Base-by-base conservation (phyloP, 1,284 basidiomycete genomes). In the Hymenochaete sp. region DNA sequence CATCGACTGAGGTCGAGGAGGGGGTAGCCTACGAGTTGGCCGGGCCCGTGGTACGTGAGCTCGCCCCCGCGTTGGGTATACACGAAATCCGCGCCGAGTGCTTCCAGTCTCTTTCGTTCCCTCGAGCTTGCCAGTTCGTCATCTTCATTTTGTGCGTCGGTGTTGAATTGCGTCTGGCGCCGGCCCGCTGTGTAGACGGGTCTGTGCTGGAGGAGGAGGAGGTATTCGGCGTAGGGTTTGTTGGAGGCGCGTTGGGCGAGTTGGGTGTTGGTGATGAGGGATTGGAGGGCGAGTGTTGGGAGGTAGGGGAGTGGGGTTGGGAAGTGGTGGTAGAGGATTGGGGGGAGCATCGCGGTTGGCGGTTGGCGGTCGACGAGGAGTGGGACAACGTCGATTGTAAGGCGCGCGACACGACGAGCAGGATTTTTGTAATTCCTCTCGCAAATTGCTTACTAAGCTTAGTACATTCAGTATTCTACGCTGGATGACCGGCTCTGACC, bases 31-130 rank as follows among this genome's bases (percentile, higher is more conserved):
- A 97, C 88, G 52, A 99, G 71, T 64, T 99, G 96, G 2, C 96
- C 96, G 0, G 95, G 95, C 0, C 96, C 96, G 62, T 99, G 96
- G 63, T 92, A 99, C 2, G 96, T 99, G 46, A 93, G 76, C 63
- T 97, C 83, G 1, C 95, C 95, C 8, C 95, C 95, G 49, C 96
- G 74, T 51, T 80, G 75, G 2, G 93, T 84, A 26, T 77, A 68
- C 31, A 86, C 74, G 59, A 95, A 95, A 58, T 95, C 90, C 0
- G 95, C 93, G 13, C 93, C 92, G 19, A 92, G 71, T 11, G 67
- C 66, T 7, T 70, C 75, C 22, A 96, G 69, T 39, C 87, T 77
- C 29, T 63, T 59, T 28, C 80, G 76, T 57, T 95, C 90, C n/a
- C n/a, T n/a, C n/a, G n/a, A n/a, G 31, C 67, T 65, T 32, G 73